Evolutionary conservation across 176 grass and related monocot species (phyloP), one percentile per base, ranked within the genome.

Genomic region (Oryza meyeriana): DNA sequence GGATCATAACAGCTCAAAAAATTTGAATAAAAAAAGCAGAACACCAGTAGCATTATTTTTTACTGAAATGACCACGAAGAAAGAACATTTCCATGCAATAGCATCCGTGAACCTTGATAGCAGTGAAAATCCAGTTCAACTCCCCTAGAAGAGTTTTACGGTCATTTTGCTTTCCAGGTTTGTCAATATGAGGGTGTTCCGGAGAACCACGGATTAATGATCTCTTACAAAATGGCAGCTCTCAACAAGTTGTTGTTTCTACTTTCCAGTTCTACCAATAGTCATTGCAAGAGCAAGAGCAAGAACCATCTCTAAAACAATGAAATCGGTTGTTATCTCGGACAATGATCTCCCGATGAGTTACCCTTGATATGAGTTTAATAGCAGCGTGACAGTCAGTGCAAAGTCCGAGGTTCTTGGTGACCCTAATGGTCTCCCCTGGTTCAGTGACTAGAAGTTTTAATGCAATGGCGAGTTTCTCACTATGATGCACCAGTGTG

Each of bases 41-140:
- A 2, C 24, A 40, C 3, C 5, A 29, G 5, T 45, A 6, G 42
- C 38, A 71, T 45, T 28, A 71, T 16, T 44, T 71, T 28, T 45
- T 16, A 45, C 13, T 17, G 1, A 71, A 71, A 45, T 71, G 39
- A 18, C 2, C 2, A 28, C 16, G 0, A 38, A 85, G 94, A 88
- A 69, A 97, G 88, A 80, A 89, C 90, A 85, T 97, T 97, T 97
- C 90, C 94, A 97, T 45, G 94, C 90, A 74, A 97, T 91, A 52
- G 90, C 91, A 64, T 97, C 88, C 36, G 36, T 8, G 36, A 38
- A 38, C 39, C 11, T 88, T 97, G 47, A 93, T 86, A 33, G 91
- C 94, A 52, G 91, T 97, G 59, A 93, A 93, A 93, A 97, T 97
- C 94, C 91, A 97, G 73, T 97, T 97, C 33, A 97, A 81, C 74